Conservation (phyloP, 148 eudicot genomes). For the Tetragonia tetragonoides region DNA sequence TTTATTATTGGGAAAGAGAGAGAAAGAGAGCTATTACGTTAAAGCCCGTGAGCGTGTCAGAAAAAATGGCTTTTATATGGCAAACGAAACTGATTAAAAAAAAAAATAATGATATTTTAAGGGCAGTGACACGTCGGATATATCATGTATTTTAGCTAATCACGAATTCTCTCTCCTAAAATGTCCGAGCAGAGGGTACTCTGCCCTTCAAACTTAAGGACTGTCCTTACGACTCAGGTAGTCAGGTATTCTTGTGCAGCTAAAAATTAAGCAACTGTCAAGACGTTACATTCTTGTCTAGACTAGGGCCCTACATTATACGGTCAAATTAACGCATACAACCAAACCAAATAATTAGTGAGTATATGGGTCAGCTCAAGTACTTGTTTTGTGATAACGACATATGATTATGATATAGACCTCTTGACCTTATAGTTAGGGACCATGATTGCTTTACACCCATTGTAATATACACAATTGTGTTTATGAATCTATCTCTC, state of each 20-base stretch:
- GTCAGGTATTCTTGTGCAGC: neutral
- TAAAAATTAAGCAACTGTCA: neutral
- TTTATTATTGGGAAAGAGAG: constrained; percentile 14
- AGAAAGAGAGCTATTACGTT: neutral
- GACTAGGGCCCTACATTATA: neutral
- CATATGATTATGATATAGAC: no score
- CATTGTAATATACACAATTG: no score
- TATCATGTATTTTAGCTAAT: neutral
- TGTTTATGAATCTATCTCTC: no score
- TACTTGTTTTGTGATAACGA: no score
- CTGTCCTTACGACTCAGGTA: no score
- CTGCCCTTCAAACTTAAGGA: neutral
- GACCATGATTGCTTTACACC: no score
- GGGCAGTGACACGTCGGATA: neutral
- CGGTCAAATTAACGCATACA: neutral
- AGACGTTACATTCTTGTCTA: neutral
- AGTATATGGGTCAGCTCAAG: no score
- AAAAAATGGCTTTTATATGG: neutral
- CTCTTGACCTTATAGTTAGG: no score
- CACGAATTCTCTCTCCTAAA: neutral
- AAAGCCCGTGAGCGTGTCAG: constrained; percentile 16
- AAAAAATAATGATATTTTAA: neutral
- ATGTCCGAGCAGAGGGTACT: constrained; percentile 8
- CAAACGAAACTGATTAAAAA: no score
- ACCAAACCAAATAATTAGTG: no score